These are phyloP conservation scores for Paramecium sexaurelia DNA, from an alignment of 73 alveolate genomes.

Conservation along the genomic window DNA sequence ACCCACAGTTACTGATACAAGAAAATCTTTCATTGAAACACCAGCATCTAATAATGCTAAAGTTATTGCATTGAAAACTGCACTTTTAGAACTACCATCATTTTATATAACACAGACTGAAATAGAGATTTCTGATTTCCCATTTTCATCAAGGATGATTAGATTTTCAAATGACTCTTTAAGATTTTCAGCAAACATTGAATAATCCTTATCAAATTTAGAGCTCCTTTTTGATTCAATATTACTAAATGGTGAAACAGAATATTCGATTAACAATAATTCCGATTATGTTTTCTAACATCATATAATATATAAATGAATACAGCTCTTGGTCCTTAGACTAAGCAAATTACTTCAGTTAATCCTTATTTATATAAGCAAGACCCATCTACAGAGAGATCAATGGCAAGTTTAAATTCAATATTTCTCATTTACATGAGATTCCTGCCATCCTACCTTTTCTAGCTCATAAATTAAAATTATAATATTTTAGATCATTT, in stretches of 20 bases:
- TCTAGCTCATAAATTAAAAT: background rate
- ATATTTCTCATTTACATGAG: slow-evolving; percentile 1
- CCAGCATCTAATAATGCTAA: slow-evolving; percentile 94
- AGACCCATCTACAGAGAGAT: slow-evolving; percentile 62
- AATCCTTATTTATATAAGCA: slow-evolving; percentile 42
- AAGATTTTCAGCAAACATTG: slow-evolving; percentile 43
- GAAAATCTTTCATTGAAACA: slow-evolving; percentile 85
- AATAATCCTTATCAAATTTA: slow-evolving; percentile 49
- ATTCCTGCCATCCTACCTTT: slow-evolving; percentile 60
- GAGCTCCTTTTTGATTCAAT: slow-evolving; percentile 46
- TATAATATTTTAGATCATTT: background rate
- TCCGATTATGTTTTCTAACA: background rate
- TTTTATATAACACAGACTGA: slow-evolving; percentile 84
- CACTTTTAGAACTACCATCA: slow-evolving; percentile 93
- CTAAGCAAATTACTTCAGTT: slow-evolving; percentile 53
- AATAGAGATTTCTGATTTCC: slow-evolving; percentile 39
- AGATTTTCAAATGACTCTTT: slow-evolving; percentile 53
- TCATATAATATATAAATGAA: background rate
- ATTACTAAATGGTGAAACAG: slow-evolving; percentile 55
- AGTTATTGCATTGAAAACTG: slow-evolving; percentile 94
- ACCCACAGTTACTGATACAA: slow-evolving; percentile 73
- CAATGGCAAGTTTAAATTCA: slow-evolving; percentile 20
- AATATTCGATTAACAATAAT: background rate
- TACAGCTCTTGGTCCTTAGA: slow-evolving; percentile 54
- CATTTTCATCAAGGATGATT: slow-evolving; percentile 22